Base-by-base conservation (phyloP, 169 alveolate species). In the Plasmodium cynomolgi region DNA sequence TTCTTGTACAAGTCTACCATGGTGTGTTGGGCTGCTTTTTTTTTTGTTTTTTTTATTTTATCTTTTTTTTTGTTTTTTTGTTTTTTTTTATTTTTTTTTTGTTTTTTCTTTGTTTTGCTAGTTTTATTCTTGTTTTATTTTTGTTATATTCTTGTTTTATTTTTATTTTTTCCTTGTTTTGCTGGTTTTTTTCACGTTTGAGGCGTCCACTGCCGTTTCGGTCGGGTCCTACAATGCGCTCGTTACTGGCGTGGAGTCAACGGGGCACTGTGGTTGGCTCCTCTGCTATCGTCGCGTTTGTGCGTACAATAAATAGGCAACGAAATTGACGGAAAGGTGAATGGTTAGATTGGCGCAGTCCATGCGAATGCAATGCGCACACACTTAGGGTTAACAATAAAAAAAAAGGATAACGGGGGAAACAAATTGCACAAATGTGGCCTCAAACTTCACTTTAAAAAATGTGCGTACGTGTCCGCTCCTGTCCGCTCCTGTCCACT, bases 361-460 rank as follows among this genome's bases (percentile, higher is more conserved):
- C 56, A 73, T 29, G 17, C 54, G 54, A 26, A 75, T 75, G 47
- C n/a, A 17, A 47, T 50, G 56, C 39, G 39, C 37, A 58, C n/a
- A 29, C 34, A 47, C 33, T 20, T 80, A 8, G 3, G 3, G n/a
- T 50, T 31, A 29, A 39, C 23, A 54, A 56, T 54, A 82, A 50
- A 82, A 23, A 23, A 81, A 54, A 56, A 5, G 62, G 68, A n/a
- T n/a, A 31, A 68, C 1, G 39, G 29, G 73, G 20, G 50, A 31
- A 83, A 71, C 7, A 83, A 68, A 68, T 68, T 62, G 11, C 73
- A 71, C 29, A 83, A 83, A 37, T 20, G 47, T 62, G 92, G 79
- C 75, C 62, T 83, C 92, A 68, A 83, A 83, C 73, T 83, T 83
- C 29, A 83, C 44, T 83, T 68, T 62, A 62, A 83, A 83, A 83